phyloP scores from a whole-genome alignment of 2,329 filamentous ascomycete genomes.

The Remersonia thermophila region DNA sequence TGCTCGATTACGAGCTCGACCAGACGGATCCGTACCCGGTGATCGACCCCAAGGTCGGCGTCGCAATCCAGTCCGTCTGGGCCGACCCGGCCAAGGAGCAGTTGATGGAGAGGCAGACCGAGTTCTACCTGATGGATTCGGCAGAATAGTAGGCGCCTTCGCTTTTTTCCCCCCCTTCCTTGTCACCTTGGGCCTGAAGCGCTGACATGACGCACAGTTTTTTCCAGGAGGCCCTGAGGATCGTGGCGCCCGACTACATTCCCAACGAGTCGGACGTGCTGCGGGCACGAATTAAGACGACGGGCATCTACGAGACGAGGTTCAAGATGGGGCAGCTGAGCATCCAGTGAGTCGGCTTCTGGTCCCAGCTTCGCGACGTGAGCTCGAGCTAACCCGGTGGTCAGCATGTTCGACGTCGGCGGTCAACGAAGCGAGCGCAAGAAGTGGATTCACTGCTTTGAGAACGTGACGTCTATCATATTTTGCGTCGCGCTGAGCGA shows the following conservation, averaged over 20 bases:
- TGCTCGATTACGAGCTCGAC: conserved; percentile 80
- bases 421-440: conserved; percentile 95
- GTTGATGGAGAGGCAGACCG: conserved; percentile 85
- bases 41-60: conserved; percentile 68
- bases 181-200: not conserved
- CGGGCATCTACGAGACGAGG: conserved; percentile 95
- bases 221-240: conserved; percentile 83
- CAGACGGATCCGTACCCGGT: conserved; percentile 69
- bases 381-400: not conserved
- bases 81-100: conserved; percentile 71
- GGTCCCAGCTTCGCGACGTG: not conserved
- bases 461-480: conserved; percentile 98
- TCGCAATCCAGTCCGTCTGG: conserved; percentile 80
- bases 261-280: conserved; percentile 92
- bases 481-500: conserved; percentile 97
- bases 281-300: conserved; percentile 92
- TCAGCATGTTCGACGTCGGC: conserved; percentile 97
- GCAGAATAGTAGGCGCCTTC: conserved; percentile 74
- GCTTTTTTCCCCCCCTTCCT: not conserved
- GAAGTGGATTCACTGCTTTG: conserved; percentile 99
- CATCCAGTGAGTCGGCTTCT: conserved; percentile 71
- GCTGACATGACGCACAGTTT: conserved; percentile 50
- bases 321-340: conserved; percentile 98
- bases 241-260: conserved; percentile 73
- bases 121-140: conserved; percentile 99